A percentile compares a stretch with the other conserved stretches of the same genome.
These are phyloP conservation scores for Gaertneriomyces sp. DNA, from an alignment of 192 early-diverging fungal species.

Conservation along the genomic window DNA sequence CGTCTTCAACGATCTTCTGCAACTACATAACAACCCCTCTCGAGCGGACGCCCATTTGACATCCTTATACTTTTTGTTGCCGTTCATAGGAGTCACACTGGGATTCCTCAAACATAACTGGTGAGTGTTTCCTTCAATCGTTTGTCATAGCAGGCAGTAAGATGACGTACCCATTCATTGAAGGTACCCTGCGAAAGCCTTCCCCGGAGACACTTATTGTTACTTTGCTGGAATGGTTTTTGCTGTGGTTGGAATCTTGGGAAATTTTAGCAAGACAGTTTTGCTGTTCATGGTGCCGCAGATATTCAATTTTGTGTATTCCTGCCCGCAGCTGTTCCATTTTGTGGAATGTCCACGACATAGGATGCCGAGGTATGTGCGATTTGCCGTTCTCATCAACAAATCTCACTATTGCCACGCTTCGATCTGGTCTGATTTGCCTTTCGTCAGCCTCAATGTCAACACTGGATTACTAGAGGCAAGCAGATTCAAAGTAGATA, in stretches of 20 bases:
- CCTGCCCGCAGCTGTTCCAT: constrained; percentile 89
- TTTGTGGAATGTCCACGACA: constrained; percentile 95
- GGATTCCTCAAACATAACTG: constrained; percentile 87
- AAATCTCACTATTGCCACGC: neutral
- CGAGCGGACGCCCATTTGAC: constrained; percentile 76
- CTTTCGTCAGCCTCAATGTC: constrained; percentile 35
- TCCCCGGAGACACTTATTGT: constrained; percentile 95
- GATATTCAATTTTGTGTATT: constrained; percentile 96
- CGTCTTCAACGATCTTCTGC: constrained; percentile 66
- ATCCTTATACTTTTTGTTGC: constrained; percentile 86
- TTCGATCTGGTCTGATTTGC: neutral
- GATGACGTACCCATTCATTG: neutral
- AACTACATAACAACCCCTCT: constrained; percentile 60
- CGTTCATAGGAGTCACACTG: constrained; percentile 81
- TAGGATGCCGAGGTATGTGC: constrained; percentile 72
- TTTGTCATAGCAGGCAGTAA: neutral
- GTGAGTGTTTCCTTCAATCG: constrained; percentile 32
- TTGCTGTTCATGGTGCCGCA: constrained; percentile 94
- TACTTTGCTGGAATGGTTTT: constrained; percentile 99
- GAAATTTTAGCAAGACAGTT: constrained; percentile 90
- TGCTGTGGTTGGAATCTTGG: constrained; percentile 92
- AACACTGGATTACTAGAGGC: constrained; percentile 42
- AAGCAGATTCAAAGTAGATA: constrained; percentile 29
- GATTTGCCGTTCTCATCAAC: neutral
- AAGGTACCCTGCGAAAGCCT: constrained; percentile 83